These are phyloP conservation scores for Candida dajiaensis DNA, from an alignment of 805 yeast genomes.

Conservation along the genomic window DNA sequence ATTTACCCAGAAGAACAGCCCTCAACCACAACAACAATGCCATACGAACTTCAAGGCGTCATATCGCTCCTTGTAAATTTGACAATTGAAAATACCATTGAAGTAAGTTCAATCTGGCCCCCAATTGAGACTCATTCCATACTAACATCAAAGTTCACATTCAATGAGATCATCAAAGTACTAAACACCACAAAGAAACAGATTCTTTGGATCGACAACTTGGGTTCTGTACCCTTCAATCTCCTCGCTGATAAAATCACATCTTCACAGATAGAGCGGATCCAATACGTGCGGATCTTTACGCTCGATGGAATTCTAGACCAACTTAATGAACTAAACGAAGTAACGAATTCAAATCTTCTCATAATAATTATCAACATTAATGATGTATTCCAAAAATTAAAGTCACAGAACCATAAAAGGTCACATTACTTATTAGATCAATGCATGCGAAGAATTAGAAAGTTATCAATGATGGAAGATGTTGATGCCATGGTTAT, in stretches of 20 bases:
- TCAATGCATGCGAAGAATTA: neutral
- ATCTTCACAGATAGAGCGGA: neutral
- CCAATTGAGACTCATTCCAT: neutral
- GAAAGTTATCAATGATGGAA: neutral
- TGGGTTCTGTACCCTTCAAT: neutral
- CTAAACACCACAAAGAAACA: neutral
- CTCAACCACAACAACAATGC: neutral
- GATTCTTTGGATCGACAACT: slow-evolving; percentile 4
- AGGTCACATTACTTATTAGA: neutral
- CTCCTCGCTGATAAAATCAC: neutral
- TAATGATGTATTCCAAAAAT: neutral
- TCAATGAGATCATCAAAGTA: slow-evolving; percentile 1
- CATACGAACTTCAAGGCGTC: neutral
- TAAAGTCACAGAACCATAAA: neutral
- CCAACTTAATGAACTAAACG: neutral
- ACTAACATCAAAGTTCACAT: neutral
- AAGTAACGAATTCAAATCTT: neutral
- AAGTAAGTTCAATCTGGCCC: neutral
- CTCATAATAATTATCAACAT: neutral
- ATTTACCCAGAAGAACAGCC: too few species aligned
- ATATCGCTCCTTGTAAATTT: neutral
- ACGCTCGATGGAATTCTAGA: neutral
- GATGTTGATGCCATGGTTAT: neutral
- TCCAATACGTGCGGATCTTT: neutral
- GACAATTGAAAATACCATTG: neutral